These are phyloP conservation scores for Asclepias syriaca DNA, from an alignment of 257 asterid species.

Conservation along the genomic window DNA sequence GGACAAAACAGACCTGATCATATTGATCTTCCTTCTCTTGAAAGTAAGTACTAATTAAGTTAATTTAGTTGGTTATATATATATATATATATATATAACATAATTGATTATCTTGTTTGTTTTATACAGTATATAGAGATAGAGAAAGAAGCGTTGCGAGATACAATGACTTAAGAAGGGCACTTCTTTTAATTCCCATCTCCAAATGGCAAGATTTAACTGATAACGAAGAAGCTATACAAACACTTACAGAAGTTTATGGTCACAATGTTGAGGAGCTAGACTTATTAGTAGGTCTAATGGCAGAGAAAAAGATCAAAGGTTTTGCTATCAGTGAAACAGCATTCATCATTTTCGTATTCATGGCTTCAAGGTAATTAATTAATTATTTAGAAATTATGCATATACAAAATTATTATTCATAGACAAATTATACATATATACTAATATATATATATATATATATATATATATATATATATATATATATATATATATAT, in stretches of 20 bases:
- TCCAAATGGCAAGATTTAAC: conserved; percentile 65
- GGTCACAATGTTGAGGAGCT: conserved; percentile 46
- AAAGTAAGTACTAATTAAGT: conserved; percentile 36
- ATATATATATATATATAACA: too few species aligned
- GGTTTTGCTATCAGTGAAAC: conserved; percentile 73
- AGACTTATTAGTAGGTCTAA: conserved; percentile 51
- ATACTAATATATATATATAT: too few species aligned
- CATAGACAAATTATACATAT: too few species aligned
- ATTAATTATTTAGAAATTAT: too few species aligned
- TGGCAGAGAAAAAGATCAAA: conserved; percentile 54
- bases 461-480: too few species aligned
- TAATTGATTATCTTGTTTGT: too few species aligned
- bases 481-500: too few species aligned
- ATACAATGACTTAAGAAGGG: conserved; percentile 52
- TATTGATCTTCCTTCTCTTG: conserved; percentile 52
- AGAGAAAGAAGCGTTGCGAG: conserved; percentile 56
- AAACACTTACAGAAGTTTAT: conserved; percentile 40
- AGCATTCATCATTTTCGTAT: conserved; percentile 46
- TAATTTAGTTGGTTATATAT: too few species aligned
- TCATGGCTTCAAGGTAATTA: conserved; percentile 52
- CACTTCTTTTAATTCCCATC: conserved; percentile 46
- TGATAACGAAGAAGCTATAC: conserved; percentile 40
- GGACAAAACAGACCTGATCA: conserved; percentile 46
- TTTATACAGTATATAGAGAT: conserved; percentile 51
- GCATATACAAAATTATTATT: too few species aligned